Evolutionary conservation across 179 eudicot species (phyloP).

Genomic region (Sideroxylon spinosum): DNA sequence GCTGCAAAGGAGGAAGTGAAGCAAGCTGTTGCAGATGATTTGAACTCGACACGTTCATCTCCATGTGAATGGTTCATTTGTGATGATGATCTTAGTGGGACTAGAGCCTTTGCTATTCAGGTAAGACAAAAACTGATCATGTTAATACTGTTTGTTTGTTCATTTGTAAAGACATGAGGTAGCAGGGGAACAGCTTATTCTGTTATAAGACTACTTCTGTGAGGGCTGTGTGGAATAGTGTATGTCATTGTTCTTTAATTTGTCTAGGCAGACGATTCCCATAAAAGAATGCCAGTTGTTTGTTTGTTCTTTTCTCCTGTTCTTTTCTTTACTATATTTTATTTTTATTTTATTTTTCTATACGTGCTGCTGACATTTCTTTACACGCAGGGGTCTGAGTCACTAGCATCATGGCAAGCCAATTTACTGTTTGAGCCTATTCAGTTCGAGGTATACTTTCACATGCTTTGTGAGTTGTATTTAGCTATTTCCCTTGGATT

Average conservation of each 20-base stretch:
- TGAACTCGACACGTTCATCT: constrained; percentile 61
- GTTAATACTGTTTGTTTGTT: not conserved
- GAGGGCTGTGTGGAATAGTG: not conserved
- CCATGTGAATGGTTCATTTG: constrained; percentile 99
- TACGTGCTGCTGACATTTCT: constrained; percentile 1
- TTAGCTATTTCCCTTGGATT: not conserved
- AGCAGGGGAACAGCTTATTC: not conserved
- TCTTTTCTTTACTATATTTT: too few species aligned
- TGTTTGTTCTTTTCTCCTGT: too few species aligned
- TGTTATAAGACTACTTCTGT: not conserved
- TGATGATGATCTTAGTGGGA: constrained; percentile 71
- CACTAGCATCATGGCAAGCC: constrained; percentile 94
- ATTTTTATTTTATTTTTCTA: not conserved
- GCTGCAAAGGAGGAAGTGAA: constrained; percentile 96
- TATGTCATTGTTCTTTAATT: not conserved
- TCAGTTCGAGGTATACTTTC: constrained; percentile 64
- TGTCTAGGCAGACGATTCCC: not conserved
- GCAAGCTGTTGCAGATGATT: constrained; percentile 95
- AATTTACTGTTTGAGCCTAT: constrained; percentile 90
- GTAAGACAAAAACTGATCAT: constrained; percentile 23
- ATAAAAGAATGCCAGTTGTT: not conserved
- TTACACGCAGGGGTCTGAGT: constrained; percentile 73
- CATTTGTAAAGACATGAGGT: not conserved
- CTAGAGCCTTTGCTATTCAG: constrained; percentile 86
- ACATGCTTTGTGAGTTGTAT: not conserved